Conservation (phyloP, 1,284 basidiomycete species). For the Fistulina hepatica region DNA sequence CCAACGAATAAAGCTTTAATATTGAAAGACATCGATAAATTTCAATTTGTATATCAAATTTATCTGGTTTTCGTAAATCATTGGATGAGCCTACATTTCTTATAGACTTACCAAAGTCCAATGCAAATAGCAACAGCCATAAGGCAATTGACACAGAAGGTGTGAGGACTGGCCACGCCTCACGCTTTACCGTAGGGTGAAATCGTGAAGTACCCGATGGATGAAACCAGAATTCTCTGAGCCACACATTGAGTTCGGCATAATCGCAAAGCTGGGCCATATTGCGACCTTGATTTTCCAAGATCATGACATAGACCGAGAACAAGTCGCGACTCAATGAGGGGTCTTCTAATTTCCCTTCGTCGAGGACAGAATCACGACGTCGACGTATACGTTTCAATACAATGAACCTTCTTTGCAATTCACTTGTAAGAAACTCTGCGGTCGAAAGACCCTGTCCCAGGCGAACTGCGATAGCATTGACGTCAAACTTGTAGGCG, state of each 20-base stretch:
- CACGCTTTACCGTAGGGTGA: too few relatives aligned
- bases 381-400: slow-evolving; percentile 42
- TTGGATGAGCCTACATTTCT: too few relatives aligned
- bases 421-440: slow-evolving; percentile 40
- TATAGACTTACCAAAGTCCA: too few relatives aligned
- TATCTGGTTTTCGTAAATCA: too few relatives aligned
- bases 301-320: slow-evolving; percentile 62
- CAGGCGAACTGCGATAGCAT: slow-evolving; percentile 44
- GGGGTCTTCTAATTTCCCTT: too few relatives aligned
- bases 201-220: too few relatives aligned
- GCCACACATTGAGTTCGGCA: slow-evolving; percentile 37
- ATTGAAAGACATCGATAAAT: slow-evolving; percentile 36
- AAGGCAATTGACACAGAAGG: too few relatives aligned
- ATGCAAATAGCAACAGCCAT: too few relatives aligned
- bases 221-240: slow-evolving; percentile 43
- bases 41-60: slow-evolving; percentile 31
- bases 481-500: slow-evolving; percentile 52
- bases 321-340: too few relatives aligned
- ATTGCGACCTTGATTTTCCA: slow-evolving; percentile 78
- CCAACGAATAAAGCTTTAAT: slow-evolving; percentile 51
- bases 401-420: slow-evolving; percentile 41
- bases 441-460: slow-evolving; percentile 31
- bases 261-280: slow-evolving; percentile 50
- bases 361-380: slow-evolving; percentile 27
- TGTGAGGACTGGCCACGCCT: too few relatives aligned